Evolutionary conservation across 2,329 filamentous ascomycete genomes (phyloP).

Genomic region (Aspergillus spinulosporus): DNA sequence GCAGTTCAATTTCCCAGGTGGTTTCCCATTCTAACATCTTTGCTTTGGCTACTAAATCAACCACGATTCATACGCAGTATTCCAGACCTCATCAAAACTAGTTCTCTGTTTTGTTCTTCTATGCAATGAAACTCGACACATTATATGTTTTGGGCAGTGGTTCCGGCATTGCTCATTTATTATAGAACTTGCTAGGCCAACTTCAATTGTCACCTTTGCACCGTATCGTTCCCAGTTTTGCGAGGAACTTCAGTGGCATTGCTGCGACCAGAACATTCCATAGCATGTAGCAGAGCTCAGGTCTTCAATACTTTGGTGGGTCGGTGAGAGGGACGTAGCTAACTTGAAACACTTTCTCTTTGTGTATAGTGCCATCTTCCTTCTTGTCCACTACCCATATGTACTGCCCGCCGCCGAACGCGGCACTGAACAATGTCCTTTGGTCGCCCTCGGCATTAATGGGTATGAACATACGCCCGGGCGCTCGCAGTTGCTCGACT

Average conservation of each 20-base stretch:
- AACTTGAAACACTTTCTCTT: conserved; percentile 61
- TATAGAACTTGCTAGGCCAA: no score
- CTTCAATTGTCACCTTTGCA: no score
- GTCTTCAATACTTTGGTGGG: conserved; percentile 43
- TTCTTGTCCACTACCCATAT: conserved; percentile 66
- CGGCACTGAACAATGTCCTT: conserved; percentile 20
- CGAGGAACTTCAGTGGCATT: no score
- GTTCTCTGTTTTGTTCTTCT: not conserved
- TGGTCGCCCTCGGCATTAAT: conserved; percentile 51
- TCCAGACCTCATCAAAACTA: not conserved
- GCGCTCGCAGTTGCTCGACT: conserved; percentile 73
- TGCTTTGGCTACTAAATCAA: not conserved
- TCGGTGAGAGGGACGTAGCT: conserved; percentile 66
- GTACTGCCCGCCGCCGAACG: conserved; percentile 49
- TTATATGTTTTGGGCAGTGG: no score
- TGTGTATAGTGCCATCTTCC: conserved; percentile 57
- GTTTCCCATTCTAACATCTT: conserved; percentile 38
- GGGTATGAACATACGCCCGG: conserved; percentile 72
- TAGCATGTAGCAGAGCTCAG: not conserved
- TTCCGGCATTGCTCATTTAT: no score
- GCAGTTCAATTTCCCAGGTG: conserved; percentile 42
- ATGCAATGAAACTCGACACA: no score
- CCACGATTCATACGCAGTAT: not conserved
- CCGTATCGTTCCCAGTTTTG: no score
- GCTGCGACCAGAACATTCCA: no score